Percentiles rank a stretch among this genome's conserved stretches.
phyloP scores from a whole-genome alignment of 1,284 basidiomycete species.

The Rhizoctonia solani region DNA sequence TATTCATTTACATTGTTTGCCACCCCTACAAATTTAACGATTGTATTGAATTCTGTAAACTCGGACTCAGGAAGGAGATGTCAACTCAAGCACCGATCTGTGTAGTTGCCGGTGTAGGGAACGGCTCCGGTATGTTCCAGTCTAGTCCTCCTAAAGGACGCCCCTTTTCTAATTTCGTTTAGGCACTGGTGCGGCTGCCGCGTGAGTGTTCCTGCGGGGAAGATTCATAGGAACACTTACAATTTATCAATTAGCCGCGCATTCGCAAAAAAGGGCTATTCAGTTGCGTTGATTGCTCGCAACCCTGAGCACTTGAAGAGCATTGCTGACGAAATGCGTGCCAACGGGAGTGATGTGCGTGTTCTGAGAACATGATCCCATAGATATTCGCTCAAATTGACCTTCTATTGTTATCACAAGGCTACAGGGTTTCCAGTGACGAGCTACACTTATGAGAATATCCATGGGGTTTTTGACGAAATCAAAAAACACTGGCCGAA shows the following conservation, averaged over 20 bases:
- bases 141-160: background rate
- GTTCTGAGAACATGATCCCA: background rate
- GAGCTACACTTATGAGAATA: constrained; percentile 58
- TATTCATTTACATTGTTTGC: too few relatives aligned
- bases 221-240: background rate
- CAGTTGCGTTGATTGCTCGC: constrained; percentile 68
- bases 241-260: constrained; percentile 50
- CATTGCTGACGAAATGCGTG: constrained; percentile 60
- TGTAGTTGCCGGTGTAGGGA: constrained; percentile 61
- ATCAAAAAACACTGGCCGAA: constrained; percentile 59
- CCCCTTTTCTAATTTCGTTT: background rate
- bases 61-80: background rate
- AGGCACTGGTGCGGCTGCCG: constrained; percentile 68
- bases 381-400: background rate
- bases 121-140: constrained; percentile 46
- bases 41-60: too few relatives aligned
- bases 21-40: too few relatives aligned
- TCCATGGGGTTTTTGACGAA: constrained; percentile 58
- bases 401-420: constrained; percentile 45
- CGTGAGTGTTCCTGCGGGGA: constrained; percentile 51
- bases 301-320: constrained; percentile 57
- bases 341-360: constrained; percentile 60
- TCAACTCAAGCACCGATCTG: constrained; percentile 48
- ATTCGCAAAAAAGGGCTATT: constrained; percentile 54
- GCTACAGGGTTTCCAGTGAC: constrained; percentile 63